phyloP scores from a whole-genome alignment of 179 eudicot genomes.

The Nepenthes alata region DNA sequence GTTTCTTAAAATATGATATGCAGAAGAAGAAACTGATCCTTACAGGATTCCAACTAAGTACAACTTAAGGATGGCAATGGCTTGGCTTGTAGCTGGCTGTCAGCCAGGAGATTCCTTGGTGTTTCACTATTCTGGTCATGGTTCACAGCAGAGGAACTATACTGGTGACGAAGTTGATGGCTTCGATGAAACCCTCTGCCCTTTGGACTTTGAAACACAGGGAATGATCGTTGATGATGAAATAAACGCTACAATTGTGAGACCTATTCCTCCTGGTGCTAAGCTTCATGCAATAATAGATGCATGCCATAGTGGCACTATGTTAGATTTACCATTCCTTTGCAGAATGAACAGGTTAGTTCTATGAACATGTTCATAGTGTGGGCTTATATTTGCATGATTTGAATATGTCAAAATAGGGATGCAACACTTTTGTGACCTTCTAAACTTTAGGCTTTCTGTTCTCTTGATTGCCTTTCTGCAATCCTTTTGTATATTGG shows the following conservation, averaged over 20 bases:
- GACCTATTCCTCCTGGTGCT: constrained; percentile 78
- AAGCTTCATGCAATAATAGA: constrained; percentile 94
- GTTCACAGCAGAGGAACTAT: constrained; percentile 65
- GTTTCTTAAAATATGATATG: constrained; percentile 6
- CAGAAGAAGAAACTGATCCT: constrained; percentile 96
- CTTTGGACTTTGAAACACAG: constrained; percentile 84
- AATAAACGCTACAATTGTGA: constrained; percentile 69
- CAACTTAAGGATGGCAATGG: constrained; percentile 73
- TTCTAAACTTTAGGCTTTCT: too few species aligned
- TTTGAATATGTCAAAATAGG: too few species aligned
- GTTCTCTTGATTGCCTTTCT: too few species aligned
- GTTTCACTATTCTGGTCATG: constrained; percentile 96
- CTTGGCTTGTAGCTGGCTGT: constrained; percentile 87
- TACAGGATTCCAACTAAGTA: constrained; percentile 63
- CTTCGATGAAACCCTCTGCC: constrained; percentile 89
- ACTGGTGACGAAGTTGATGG: constrained; percentile 87
- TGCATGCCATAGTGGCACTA: constrained; percentile 96
- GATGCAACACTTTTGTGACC: too few species aligned
- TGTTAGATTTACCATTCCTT: constrained; percentile 79
- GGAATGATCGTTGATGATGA: constrained; percentile 98
- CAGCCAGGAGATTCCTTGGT: constrained; percentile 89
- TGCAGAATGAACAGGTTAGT: constrained; percentile 86
- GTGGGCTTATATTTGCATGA: not conserved
- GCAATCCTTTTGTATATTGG: too few species aligned
- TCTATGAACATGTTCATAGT: not conserved